Percentiles rank a stretch among this genome's conserved stretches.
Conservation (phyloP, 2,329 filamentous ascomycete genomes). For the Kalaharituber pfeilii region DNA sequence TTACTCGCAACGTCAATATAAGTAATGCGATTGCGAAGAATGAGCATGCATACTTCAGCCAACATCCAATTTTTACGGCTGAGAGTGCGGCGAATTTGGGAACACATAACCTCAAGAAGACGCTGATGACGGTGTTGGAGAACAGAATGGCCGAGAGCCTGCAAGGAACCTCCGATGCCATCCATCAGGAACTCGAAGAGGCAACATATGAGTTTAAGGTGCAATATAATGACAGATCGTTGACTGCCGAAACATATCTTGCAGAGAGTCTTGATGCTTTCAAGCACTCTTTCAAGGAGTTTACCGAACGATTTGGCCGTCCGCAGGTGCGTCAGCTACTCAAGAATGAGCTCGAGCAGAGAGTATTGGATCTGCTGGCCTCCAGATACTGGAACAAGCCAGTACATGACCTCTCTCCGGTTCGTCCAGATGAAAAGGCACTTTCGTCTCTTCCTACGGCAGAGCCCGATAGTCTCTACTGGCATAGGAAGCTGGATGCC, state of each 20-base stretch:
- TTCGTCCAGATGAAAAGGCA: conserved; percentile 45
- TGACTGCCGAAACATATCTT: conserved; percentile 90
- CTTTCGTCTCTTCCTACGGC: conserved; percentile 68
- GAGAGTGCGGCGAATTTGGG: conserved; percentile 53
- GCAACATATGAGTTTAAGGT: conserved; percentile 98
- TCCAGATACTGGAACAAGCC: conserved; percentile 97
- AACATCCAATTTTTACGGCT: conserved; percentile 59
- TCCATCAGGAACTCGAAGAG: conserved; percentile 87
- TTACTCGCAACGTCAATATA: conserved; percentile 49
- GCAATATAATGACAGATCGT: conserved; percentile 89
- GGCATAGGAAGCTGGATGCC: conserved; percentile 86
- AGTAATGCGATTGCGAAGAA: conserved; percentile 69
- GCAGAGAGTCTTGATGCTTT: conserved; percentile 89
- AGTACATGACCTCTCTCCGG: conserved; percentile 52
- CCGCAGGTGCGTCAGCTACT: conserved; percentile 76
- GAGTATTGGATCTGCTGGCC: conserved; percentile 80
- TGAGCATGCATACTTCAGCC: conserved; percentile 69
- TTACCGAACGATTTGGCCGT: conserved; percentile 75
- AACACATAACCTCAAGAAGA: conserved; percentile 74
- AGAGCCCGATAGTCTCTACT: conserved; percentile 69
- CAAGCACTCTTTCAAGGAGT: conserved; percentile 94
- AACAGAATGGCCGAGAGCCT: conserved; percentile 92
- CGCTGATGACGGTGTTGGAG: conserved; percentile 91
- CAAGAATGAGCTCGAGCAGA: conserved; percentile 84
- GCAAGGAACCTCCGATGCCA: conserved; percentile 75